Base-by-base conservation (phyloP, 805 yeast genomes). In the Alloascoidea hylecoeti region DNA sequence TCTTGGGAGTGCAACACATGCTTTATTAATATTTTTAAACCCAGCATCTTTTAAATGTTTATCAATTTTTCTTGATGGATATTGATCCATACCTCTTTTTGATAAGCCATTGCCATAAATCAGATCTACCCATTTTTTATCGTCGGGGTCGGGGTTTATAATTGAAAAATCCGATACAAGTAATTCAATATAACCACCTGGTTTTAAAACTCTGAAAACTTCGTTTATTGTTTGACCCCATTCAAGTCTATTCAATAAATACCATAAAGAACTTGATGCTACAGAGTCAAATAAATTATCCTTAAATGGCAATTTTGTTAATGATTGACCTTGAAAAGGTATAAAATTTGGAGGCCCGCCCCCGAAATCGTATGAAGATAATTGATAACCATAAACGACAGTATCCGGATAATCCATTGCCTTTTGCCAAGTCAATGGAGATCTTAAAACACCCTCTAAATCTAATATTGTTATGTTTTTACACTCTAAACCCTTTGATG, bases 381-480 rank as follows among this genome's bases (percentile, higher is more conserved):
- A 38, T 18, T 49, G 46, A 38, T 47, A 46, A 18, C 58, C 57
- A 34, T 53, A 52, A 12, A 53, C 48, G 34, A 42, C 41, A 18
- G 53, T 43, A 16, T 44, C 39, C 1, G 57, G 57, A 33, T 40
- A 42, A 36, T 53, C 58, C 18, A 52, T 37, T 9, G 57, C 58
- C 33, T 50, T 16, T 36, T 52, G 54, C 57, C 57, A 53, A 4
- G 53, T 47, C 57, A 57, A 53, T 33, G 44, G 51, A 46, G 52
- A 34, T 16, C 41, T 18, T n/a, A 42, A 37, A 6, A 42, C 39
- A 3, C 45, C 45, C 16, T 42, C 46, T 5, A 42, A 23, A 35
- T 42, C 45, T 17, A 42, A 23, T n/a, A 42, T 34, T 18, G 35
- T n/a, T n/a, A n/a, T n/a, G n/a, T n/a, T n/a, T n/a, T n/a, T n/a